Percentiles rank a stretch among this genome's conserved stretches.
phyloP scores from a whole-genome alignment of 305 asterid genomes.

The Nicotiana rustica region DNA sequence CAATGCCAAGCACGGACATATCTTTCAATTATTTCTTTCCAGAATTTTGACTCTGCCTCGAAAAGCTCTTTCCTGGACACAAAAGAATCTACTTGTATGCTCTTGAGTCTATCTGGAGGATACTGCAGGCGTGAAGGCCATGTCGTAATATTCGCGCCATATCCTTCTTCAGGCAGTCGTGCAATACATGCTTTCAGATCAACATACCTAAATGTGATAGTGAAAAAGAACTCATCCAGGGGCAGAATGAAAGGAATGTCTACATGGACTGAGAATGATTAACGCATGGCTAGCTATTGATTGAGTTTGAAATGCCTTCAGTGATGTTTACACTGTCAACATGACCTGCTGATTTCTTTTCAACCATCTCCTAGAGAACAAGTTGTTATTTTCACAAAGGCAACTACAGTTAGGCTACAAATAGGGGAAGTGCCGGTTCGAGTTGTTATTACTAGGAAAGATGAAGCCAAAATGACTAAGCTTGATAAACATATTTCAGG shows the following conservation, averaged over 20 bases:
- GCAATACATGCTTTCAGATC: constrained; percentile 79
- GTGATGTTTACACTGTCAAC: neutral
- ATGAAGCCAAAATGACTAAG: constrained; percentile 22
- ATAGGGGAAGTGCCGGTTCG: neutral
- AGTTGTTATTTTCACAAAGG: constrained; percentile 19
- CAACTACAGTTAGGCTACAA: neutral
- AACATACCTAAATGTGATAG: constrained; percentile 65
- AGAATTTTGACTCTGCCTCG: constrained; percentile 73
- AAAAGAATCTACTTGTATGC: constrained; percentile 72
- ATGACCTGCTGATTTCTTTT: neutral
- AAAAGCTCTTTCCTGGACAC: constrained; percentile 77
- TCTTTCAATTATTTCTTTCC: constrained; percentile 74
- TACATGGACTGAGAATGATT: neutral
- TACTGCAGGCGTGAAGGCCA: constrained; percentile 87
- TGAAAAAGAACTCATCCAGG: constrained; percentile 29
- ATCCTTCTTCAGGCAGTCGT: constrained; percentile 75
- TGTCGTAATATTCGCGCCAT: constrained; percentile 66
- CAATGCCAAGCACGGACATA: constrained; percentile 66
- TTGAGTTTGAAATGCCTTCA: neutral
- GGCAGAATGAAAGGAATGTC: constrained; percentile 8
- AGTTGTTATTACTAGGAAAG: constrained; percentile 20
- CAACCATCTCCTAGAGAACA: neutral
- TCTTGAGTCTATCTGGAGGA: constrained; percentile 92
- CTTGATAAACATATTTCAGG: constrained; percentile 13
- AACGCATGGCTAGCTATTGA: neutral